Evolutionary conservation across 768 basidiomycete genomes (phyloP).

Genomic region (Coprinopsis marcescibilis): DNA sequence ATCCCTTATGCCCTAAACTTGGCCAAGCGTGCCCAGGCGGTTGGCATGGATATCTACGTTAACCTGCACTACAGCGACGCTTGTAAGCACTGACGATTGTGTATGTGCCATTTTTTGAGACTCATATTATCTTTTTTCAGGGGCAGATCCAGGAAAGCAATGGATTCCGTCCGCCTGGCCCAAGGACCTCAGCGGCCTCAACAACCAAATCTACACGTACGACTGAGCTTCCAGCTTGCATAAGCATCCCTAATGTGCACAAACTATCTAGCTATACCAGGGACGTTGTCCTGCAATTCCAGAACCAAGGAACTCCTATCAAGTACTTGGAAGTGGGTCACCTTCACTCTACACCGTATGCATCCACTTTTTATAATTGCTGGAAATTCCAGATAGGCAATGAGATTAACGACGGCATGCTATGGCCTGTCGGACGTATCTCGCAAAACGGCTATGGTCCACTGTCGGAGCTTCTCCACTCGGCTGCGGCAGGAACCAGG

Average conservation of each 20-base stretch:
- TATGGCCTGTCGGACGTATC: slow-evolving; percentile 55
- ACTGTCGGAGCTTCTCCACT: slow-evolving; percentile 55
- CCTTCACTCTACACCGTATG: not conserved
- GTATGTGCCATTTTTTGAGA: not conserved
- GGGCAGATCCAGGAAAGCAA: slow-evolving; percentile 64
- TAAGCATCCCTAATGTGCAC: not conserved
- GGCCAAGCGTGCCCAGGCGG: slow-evolving; percentile 49
- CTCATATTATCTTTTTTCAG: slow-evolving; percentile 20
- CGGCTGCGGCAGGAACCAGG: slow-evolving; percentile 50
- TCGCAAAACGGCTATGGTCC: slow-evolving; percentile 46
- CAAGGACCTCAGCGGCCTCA: slow-evolving; percentile 41
- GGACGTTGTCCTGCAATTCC: slow-evolving; percentile 45
- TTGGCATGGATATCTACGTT: slow-evolving; percentile 49
- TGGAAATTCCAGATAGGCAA: slow-evolving; percentile 43
- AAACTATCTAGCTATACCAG: slow-evolving; percentile 39
- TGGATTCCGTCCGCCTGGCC: slow-evolving; percentile 55
- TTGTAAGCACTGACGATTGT: slow-evolving; percentile 35
- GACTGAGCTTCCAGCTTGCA: slow-evolving; percentile 6
- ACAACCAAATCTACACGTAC: slow-evolving; percentile 52
- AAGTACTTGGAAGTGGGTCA: slow-evolving; percentile 41
- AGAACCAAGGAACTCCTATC: slow-evolving; percentile 47
- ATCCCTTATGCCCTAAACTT: slow-evolving; percentile 45
- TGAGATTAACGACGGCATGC: slow-evolving; percentile 59
- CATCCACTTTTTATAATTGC: not conserved
- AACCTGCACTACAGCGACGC: slow-evolving; percentile 63